Percentiles rank a stretch among this genome's conserved stretches.
These are phyloP conservation scores for Neofusicoccum kwambonambiense DNA, from an alignment of 2,329 filamentous ascomycete genomes.

Conservation along the genomic window DNA sequence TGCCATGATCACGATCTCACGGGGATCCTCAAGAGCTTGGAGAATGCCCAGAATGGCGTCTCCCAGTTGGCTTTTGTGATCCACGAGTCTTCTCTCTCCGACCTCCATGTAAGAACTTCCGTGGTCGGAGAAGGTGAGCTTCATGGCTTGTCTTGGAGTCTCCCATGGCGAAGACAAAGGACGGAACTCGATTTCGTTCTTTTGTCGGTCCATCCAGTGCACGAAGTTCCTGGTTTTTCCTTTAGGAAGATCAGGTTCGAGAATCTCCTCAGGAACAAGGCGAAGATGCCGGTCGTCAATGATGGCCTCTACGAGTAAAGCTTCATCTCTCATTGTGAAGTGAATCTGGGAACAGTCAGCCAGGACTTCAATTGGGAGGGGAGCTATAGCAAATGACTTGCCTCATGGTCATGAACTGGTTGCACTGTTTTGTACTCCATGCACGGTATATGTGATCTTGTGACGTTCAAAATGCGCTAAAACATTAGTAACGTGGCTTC, in stretches of 20 bases:
- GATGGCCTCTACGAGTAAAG: slow-evolving; percentile 29
- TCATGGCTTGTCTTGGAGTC: neutral
- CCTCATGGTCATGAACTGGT: neutral
- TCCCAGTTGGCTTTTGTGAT: neutral
- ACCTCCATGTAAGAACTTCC: neutral
- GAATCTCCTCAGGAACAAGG: slow-evolving; percentile 35
- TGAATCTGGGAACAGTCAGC: slow-evolving; percentile 29
- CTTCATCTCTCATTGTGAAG: slow-evolving; percentile 32
- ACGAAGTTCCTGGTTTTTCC: slow-evolving; percentile 25
- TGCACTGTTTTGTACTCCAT: neutral
- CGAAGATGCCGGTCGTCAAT: slow-evolving; percentile 21
- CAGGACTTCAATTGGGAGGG: neutral
- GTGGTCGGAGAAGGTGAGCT: neutral
- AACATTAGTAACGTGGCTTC: neutral
- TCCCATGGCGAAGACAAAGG: slow-evolving; percentile 27
- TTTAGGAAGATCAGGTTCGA: slow-evolving; percentile 34
- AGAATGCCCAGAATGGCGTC: neutral
- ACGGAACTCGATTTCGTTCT: slow-evolving; percentile 34
- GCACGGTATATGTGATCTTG: neutral
- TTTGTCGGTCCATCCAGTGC: slow-evolving; percentile 26
- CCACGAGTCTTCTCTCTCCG: slow-evolving; percentile 18
- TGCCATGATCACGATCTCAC: neutral
- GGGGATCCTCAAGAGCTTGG: neutral
- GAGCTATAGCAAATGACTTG: neutral
- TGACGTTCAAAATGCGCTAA: neutral